A percentile compares a stretch with the other conserved stretches of the same genome.
phyloP scores from a whole-genome alignment of 768 basidiomycete genomes.

The Tubosaeta sp. region DNA sequence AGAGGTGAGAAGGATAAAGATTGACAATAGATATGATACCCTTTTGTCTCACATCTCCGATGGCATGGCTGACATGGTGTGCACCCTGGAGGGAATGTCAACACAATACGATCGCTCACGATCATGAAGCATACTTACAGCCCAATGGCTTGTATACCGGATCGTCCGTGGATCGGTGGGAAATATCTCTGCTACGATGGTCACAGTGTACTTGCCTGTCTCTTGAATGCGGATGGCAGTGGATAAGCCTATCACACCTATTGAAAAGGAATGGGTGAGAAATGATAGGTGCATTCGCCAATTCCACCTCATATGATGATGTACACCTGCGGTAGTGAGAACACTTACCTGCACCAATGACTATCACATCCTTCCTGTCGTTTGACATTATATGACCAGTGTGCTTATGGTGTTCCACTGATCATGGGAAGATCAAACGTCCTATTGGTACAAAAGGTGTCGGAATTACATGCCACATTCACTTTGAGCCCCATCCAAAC shows the following conservation, averaged over 20 bases:
- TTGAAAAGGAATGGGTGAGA: background rate
- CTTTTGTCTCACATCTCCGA: conserved; percentile 48
- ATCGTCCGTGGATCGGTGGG: conserved; percentile 73
- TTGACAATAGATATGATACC: conserved; percentile 32
- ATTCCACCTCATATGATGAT: background rate
- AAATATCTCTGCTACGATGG: conserved; percentile 65
- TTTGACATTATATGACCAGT: background rate
- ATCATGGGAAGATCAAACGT: no score
- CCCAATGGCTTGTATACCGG: conserved; percentile 79
- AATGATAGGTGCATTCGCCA: background rate
- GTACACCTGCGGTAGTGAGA: background rate
- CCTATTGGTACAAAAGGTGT: no score
- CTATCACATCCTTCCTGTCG: conserved; percentile 28
- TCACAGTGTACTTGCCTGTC: conserved; percentile 56
- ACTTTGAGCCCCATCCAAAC: conserved; percentile 39
- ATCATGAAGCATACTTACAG: conserved; percentile 42
- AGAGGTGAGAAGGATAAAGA: background rate
- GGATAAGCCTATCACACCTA: conserved; percentile 76
- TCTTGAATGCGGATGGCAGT: conserved; percentile 71
- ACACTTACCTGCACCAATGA: conserved; percentile 39
- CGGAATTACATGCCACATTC: background rate
- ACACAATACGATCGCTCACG: background rate
- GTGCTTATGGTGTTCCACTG: no score
- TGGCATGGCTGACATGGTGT: conserved; percentile 65
- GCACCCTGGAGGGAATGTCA: conserved; percentile 53